Evolutionary conservation across 257 asterid genomes (phyloP).

Genomic region (Cordia subcordata): DNA sequence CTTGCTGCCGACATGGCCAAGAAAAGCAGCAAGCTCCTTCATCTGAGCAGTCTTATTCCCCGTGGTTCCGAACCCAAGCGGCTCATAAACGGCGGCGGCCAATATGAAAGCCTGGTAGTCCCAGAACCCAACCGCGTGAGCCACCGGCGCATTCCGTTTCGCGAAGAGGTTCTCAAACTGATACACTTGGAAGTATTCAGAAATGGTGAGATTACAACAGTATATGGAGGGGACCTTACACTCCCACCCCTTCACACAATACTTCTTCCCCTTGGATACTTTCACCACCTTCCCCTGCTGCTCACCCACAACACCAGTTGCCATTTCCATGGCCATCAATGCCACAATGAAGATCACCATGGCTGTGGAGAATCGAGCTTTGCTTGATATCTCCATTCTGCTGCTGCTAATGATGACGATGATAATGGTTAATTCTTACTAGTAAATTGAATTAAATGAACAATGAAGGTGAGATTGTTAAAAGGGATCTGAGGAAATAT

Average conservation of each 20-base stretch:
- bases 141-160: conserved; percentile 68
- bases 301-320: conserved; percentile 18
- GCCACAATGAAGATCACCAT: conserved; percentile 13
- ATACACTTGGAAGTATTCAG: conserved; percentile 61
- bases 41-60: conserved; percentile 62
- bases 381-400: conserved; percentile 4
- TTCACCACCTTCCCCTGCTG: conserved; percentile 42
- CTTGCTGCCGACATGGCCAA: conserved; percentile 79
- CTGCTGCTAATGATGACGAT: neutral
- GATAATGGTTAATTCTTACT: no score
- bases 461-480: no score
- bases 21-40: conserved; percentile 76
- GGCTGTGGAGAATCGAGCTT: conserved; percentile 12
- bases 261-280: conserved; percentile 54
- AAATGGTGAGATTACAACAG: conserved; percentile 78
- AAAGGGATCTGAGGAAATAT: no score
- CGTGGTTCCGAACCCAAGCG: conserved; percentile 81
- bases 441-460: no score
- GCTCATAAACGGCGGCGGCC: conserved; percentile 67
- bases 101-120: conserved; percentile 66
- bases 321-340: conserved; percentile 24
- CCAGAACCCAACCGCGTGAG: conserved; percentile 82
- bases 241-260: conserved; percentile 75
- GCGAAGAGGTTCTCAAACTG: conserved; percentile 71
- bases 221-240: conserved; percentile 43